Conservation (phyloP, 495 filamentous ascomycete genomes). For the Penicillium silybi region DNA sequence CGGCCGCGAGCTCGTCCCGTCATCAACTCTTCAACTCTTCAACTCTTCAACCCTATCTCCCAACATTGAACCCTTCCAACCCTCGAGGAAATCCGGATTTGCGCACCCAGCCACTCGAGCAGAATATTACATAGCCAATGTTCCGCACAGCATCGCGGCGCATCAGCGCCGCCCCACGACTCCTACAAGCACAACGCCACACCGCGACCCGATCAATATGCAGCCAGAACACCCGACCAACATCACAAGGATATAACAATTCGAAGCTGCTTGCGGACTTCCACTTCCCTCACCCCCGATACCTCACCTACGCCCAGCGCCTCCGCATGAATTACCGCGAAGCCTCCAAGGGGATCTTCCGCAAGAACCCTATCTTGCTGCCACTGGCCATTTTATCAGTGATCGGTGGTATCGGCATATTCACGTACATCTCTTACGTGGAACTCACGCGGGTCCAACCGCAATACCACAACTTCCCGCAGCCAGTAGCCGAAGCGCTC, state of each 20-base stretch:
- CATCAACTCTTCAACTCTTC: background rate
- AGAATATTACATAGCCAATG: slow-evolving; percentile 19
- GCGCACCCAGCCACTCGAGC: background rate
- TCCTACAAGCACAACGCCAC: slow-evolving; percentile 18
- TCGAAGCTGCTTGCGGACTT: slow-evolving; percentile 2
- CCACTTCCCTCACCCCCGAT: slow-evolving; percentile 14
- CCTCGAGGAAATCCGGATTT: background rate
- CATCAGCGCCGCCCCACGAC: slow-evolving; percentile 22
- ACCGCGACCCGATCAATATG: slow-evolving; percentile 21
- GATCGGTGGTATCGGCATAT: slow-evolving; percentile 31
- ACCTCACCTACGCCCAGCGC: slow-evolving; percentile 23
- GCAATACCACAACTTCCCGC: slow-evolving; percentile 74
- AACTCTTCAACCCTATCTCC: background rate
- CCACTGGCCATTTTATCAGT: slow-evolving; percentile 48
- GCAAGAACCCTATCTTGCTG: slow-evolving; percentile 44
- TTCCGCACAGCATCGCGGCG: slow-evolving; percentile 34
- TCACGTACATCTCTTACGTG: slow-evolving; percentile 50
- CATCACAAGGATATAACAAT: slow-evolving; percentile 9
- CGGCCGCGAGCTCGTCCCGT: slow-evolving; percentile 7
- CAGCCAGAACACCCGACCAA: slow-evolving; percentile 18
- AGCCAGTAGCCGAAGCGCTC: slow-evolving; percentile 71
- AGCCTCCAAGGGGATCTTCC: slow-evolving; percentile 44
- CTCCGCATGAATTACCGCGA: slow-evolving; percentile 32
- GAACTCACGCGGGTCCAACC: slow-evolving; percentile 62
- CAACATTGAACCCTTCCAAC: background rate